phyloP scores from a whole-genome alignment of 768 basidiomycete species.

The Myochromella boudieri region DNA sequence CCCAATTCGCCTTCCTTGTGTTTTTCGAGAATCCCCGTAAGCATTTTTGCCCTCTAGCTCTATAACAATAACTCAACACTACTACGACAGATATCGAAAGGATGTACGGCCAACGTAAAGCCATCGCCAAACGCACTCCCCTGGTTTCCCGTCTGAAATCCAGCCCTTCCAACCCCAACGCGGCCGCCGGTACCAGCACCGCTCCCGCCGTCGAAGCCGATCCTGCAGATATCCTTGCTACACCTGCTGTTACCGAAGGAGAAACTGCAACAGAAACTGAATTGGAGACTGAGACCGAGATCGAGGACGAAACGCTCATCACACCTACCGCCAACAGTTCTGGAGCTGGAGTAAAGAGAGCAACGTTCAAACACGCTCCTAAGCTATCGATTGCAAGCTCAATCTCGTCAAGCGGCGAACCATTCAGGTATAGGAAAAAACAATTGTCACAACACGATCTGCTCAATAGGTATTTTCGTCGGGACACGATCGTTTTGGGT shows the following conservation, averaged over 20 bases:
- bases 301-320: slow-evolving; percentile 37
- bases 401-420: slow-evolving; percentile 23
- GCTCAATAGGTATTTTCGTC: slow-evolving; percentile 84
- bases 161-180: slow-evolving; percentile 12
- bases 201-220: slow-evolving; percentile 21
- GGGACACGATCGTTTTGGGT: slow-evolving; percentile 77
- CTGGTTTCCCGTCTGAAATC: slow-evolving; percentile 26
- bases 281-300: slow-evolving; percentile 60
- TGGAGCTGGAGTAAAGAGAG: neutral
- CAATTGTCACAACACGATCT: slow-evolving; percentile 82
- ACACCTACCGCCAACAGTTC: neutral
- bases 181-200: slow-evolving; percentile 15
- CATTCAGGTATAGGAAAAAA: slow-evolving; percentile 25
- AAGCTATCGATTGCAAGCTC: slow-evolving; percentile 33
- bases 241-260: slow-evolving; percentile 68
- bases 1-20: slow-evolving; percentile 94
- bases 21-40: slow-evolving; percentile 97
- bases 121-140: slow-evolving; percentile 83
- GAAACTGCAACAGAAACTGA: slow-evolving; percentile 76
- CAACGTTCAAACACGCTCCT: slow-evolving; percentile 28
- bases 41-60: slow-evolving; percentile 25
- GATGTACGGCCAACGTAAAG: slow-evolving; percentile 90
- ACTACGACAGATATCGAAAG: slow-evolving; percentile 77
- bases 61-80: slow-evolving; percentile 5
- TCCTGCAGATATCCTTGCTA: slow-evolving; percentile 38